Conservation (phyloP, 2,329 filamentous ascomycete species). For the Phaeosphaeriaceae sp. region DNA sequence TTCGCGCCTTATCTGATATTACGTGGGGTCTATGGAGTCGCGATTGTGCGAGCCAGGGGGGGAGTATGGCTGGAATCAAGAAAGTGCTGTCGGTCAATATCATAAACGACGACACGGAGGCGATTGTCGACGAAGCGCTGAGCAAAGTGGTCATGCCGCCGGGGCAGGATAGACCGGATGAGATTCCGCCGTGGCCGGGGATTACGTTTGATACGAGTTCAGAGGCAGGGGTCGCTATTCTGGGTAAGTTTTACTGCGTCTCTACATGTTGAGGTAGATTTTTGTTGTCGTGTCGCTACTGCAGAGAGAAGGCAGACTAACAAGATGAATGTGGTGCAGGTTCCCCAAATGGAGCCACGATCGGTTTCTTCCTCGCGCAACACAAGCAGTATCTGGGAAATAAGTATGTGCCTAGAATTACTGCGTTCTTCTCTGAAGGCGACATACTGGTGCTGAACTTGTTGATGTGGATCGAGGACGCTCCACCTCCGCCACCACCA, state of each 20-base stretch:
- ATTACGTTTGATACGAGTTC: neutral
- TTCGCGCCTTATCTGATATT: neutral
- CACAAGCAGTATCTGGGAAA: neutral
- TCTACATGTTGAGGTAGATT: no score
- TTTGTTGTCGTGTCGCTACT: no score
- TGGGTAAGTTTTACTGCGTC: no score
- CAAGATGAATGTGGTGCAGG: neutral
- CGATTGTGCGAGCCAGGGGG: neutral
- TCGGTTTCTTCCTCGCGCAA: neutral
- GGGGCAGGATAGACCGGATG: neutral
- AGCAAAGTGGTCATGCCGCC: neutral
- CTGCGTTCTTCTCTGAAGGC: neutral
- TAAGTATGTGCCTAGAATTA: neutral
- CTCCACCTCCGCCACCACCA: neutral
- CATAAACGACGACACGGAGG: neutral
- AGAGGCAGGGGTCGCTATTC: neutral
- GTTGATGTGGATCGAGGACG: neutral
- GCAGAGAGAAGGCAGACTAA: neutral
- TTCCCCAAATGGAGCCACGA: neutral
- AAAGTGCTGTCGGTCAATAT: neutral
- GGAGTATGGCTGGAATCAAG: neutral
- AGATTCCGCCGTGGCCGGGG: neutral
- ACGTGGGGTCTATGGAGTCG: neutral
- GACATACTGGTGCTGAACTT: neutral
- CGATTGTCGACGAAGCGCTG: neutral